phyloP scores from a whole-genome alignment of 2,329 filamentous ascomycete species.

The Samsoniella hepiali region DNA sequence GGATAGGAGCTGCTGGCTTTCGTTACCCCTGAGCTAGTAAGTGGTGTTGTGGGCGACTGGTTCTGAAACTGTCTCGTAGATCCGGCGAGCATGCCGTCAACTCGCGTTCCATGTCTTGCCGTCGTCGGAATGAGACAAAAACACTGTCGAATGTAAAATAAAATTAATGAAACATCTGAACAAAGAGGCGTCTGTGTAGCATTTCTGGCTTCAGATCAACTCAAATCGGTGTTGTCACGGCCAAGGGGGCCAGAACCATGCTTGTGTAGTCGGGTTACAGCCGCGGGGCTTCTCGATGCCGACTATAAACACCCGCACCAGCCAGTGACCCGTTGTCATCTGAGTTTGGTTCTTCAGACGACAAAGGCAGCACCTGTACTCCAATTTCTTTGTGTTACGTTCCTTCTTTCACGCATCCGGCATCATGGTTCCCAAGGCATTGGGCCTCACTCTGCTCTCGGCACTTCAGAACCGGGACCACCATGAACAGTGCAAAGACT shows the following conservation, averaged over 20 bases:
- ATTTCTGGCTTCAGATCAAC: not conserved
- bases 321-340: not conserved
- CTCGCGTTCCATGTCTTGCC: not conserved
- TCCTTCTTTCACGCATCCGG: not conserved
- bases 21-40: not conserved
- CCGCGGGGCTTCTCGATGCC: not conserved
- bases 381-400: not conserved
- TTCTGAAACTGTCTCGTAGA: not conserved
- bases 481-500: not conserved
- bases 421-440: slow-evolving; percentile 12
- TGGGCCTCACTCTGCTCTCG: slow-evolving; percentile 5
- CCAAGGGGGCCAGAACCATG: not conserved
- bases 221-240: not conserved
- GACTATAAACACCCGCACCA: slow-evolving; percentile 4
- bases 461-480: slow-evolving; percentile 1
- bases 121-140: not conserved
- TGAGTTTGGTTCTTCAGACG: not conserved
- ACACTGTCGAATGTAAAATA: not conserved
- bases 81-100: not conserved
- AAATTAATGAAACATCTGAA: not conserved
- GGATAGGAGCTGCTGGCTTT: not conserved
- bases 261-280: not conserved
- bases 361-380: not conserved
- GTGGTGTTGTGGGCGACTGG: not conserved
- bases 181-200: not conserved